Evolutionary conservation across 2,329 filamentous ascomycete genomes (phyloP).

Genomic region (Pseudocercospora crystallina): DNA sequence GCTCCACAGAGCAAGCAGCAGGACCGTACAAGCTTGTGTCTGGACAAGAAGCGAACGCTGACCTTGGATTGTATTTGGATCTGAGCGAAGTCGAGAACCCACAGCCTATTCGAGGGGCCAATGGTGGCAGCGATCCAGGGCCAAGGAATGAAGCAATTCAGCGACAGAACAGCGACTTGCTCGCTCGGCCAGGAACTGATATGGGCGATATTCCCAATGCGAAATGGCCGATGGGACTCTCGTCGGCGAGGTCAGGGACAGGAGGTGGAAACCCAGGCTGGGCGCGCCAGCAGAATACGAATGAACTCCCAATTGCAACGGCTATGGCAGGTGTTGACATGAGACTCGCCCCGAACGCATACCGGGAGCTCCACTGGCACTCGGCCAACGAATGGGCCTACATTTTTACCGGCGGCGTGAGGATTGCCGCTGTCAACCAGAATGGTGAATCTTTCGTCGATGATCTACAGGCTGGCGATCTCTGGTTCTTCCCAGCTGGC

Average conservation of each 20-base stretch:
- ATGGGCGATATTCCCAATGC: conserved; percentile 37
- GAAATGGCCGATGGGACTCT: conserved; percentile 38
- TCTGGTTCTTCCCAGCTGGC: conserved; percentile 57
- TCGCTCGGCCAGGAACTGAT: conserved; percentile 39
- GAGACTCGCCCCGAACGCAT: conserved; percentile 31
- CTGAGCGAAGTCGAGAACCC: conserved; percentile 39
- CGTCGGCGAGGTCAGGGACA: conserved; percentile 38
- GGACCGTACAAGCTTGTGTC: conserved; percentile 30
- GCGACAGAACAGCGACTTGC: conserved; percentile 41
- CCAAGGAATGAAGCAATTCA: conserved; percentile 36
- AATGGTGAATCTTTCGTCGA: conserved; percentile 30
- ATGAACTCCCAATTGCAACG: conserved; percentile 39
- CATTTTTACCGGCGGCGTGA: conserved; percentile 32
- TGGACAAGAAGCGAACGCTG: conserved; percentile 36
- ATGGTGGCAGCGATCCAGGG: conserved; percentile 37
- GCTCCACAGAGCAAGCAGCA: conserved; percentile 2
- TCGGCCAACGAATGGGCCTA: conserved; percentile 32
- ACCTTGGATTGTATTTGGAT: conserved; percentile 41
- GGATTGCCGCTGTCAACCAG: conserved; percentile 31
- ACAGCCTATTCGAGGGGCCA: conserved; percentile 38
- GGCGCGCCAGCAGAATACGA: conserved; percentile 41
- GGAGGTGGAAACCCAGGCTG: conserved; percentile 38
- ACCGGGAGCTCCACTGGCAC: conserved; percentile 37
- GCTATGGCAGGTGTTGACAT: conserved; percentile 46
- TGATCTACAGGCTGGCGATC: conserved; percentile 44